Evolutionary conservation across 2,329 filamentous ascomycete species (phyloP), one percentile per base, ranked within the genome.

Genomic region (Aureobasidium sp.): DNA sequence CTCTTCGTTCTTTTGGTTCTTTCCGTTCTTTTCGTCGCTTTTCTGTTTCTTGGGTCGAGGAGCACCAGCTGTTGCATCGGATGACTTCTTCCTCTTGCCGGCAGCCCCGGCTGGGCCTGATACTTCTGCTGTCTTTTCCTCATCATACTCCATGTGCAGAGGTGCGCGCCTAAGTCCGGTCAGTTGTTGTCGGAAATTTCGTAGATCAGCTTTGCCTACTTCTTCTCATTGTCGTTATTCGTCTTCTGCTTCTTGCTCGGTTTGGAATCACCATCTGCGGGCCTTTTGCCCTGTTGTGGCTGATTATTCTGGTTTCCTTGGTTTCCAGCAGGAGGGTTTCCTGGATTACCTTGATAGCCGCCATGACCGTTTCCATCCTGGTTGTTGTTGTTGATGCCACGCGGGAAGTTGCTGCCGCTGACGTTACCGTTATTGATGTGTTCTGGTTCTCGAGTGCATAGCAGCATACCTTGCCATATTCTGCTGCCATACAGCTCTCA

Each of bases 401-500:
- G 39, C 51, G 60, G 42, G 41, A 56, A 36, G 55, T 41, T 49
- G 20, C 48, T 53, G 47, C 31, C 59, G 48, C 41, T 55, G 48
- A 45, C 47, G 17, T 52, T 52, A 47, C 41, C 47, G 58, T 52
- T 51, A 52, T 29, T 61, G 17, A 52, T 45, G 20, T 27, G 37
- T 47, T 45, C 39, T 53, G 27, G 12, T 22, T 22, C 36, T 47
- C 36, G 60, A 34, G 39, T 48, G 60, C 29, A 49, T 44, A 62
- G 44, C 55, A 55, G 41, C 62, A 60, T 64, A 65, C 62, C 62
- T 60, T 58, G 59, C 39, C 34, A 49, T 60, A 22, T 60, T 51
- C 20, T 64, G 59, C 42, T 64, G 59, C 42, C 61, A 62, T 29
- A 63, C 53, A 41, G 27, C 75, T 57, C 77, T 76, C 9, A 92